Evolutionary conservation across 345 rosid species (phyloP), one percentile per base, ranked within the genome.

Genomic region (Geranium rotundifolium): DNA sequence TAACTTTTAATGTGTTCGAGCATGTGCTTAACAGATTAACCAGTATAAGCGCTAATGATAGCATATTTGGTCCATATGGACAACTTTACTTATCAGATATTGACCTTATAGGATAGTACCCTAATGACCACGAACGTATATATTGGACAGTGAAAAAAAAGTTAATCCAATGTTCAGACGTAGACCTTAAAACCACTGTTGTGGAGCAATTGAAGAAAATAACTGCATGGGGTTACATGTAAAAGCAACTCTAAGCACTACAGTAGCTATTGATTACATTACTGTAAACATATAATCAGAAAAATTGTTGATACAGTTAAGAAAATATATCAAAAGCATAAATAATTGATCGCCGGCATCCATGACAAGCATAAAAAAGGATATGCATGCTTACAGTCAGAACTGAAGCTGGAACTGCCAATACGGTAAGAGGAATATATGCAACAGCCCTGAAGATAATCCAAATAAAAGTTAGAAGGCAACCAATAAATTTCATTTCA

Each of bases 331-430:
- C 52, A 46, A 7, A 46, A 3, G 15, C 52, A 46, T 9, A 6
- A 37, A 37, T 10, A 37, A 37, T 37, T 37, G 7, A 37, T 37
- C 46, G 3, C 9, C 12, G 46, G 46, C 46, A 37, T 37, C 46
- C 46, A 37, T 37, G 46, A 37, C 46, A 37, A 37, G 12, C 46
- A 56, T 17, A 10, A 8, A 31, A 37, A 50, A 54, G 54, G 54
- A 54, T 31, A 59, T 50, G 37, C 55, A 59, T 62, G 61, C 87
- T 87, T 83, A 95, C 99, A 46, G 99, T 88, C 29, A 95, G 95
- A 60, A 95, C 88, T 10, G 99, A 90, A 37, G 97, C 99, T 64
- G 99, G 99, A 78, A 95, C 99, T 14, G 99, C 99, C 80, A 95
- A 80, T 58, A 95, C 84, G 16, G 99, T 95, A 29, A 95, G 77